phyloP scores from a whole-genome alignment of 1,284 basidiomycete species.

The Inonotus hispidus region DNA sequence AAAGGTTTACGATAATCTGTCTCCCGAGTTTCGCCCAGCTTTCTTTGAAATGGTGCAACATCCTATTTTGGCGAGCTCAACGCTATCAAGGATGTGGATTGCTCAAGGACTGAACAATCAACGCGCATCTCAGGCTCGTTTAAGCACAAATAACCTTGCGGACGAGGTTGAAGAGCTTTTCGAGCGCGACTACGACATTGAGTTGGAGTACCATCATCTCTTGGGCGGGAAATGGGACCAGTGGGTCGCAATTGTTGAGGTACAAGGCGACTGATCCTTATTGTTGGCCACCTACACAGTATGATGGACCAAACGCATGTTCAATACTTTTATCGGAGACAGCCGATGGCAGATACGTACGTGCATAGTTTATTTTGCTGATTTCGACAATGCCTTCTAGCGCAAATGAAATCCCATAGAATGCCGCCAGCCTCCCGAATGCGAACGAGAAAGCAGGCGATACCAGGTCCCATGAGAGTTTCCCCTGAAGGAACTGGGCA shows the following conservation, averaged over 20 bases:
- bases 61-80: slow-evolving; percentile 53
- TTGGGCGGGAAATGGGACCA: slow-evolving; percentile 61
- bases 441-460: slow-evolving; percentile 49
- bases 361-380: slow-evolving; percentile 17
- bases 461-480: slow-evolving; percentile 57
- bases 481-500: slow-evolving; percentile 54
- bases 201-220: slow-evolving; percentile 52
- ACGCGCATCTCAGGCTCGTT: slow-evolving; percentile 56
- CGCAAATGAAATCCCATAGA: too few relatives aligned
- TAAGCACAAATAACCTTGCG: slow-evolving; percentile 54
- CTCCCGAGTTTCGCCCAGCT: slow-evolving; percentile 42
- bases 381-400: not conserved
- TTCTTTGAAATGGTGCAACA: slow-evolving; percentile 68
- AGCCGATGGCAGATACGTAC: slow-evolving; percentile 57
- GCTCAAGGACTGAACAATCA: slow-evolving; percentile 56
- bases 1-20: slow-evolving; percentile 48
- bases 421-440: slow-evolving; percentile 55
- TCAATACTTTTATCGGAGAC: slow-evolving; percentile 67
- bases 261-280: too few relatives aligned
- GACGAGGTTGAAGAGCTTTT: slow-evolving; percentile 52
- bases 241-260: slow-evolving; percentile 28
- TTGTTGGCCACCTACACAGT: slow-evolving; percentile 28
- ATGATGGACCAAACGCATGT: slow-evolving; percentile 68
- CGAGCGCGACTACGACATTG: slow-evolving; percentile 53
- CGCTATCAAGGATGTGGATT: slow-evolving; percentile 52